A percentile compares a stretch with the other conserved stretches of the same genome.
Evolutionary conservation across 1,139 yeast genomes (phyloP).

Genomic region (Taiozyma sp.): DNA sequence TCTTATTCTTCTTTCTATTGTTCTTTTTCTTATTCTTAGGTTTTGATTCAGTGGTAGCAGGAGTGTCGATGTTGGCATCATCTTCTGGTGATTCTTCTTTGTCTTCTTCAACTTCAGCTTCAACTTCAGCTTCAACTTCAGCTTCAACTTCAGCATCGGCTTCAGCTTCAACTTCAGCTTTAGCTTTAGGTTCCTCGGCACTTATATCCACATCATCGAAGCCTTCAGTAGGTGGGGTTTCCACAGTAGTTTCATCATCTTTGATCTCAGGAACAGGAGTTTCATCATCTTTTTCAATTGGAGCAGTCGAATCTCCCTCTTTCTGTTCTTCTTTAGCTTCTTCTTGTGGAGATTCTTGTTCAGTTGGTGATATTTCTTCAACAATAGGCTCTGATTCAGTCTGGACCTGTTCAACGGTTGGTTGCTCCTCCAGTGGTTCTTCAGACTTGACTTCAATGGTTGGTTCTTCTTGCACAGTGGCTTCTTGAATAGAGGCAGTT

Average conservation of each 20-base stretch:
- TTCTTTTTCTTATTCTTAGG: constrained; percentile 27
- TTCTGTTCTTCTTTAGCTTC: neutral
- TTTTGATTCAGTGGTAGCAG: constrained; percentile 7
- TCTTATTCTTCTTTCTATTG: constrained; percentile 25
- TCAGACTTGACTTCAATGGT: neutral
- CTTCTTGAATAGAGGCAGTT: neutral
- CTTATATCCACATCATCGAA: constrained; percentile 2
- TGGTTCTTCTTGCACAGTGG: neutral
- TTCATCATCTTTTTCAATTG: constrained; percentile 1
- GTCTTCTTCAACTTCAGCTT: constrained; percentile 7
- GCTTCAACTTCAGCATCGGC: too few species aligned
- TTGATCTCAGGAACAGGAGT: neutral
- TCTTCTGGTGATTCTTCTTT: constrained; percentile 1
- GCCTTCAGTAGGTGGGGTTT: neutral
- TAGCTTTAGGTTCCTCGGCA: neutral
- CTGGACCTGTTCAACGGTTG: constrained; percentile 1
- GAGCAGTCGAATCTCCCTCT: neutral
- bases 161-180: neutral
- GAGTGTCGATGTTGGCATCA: neutral
- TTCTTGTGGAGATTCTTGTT: neutral
- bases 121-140: constrained; percentile 1
- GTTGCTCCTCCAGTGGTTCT: constrained; percentile 5
- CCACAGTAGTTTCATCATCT: constrained; percentile 3
- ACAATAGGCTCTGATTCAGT: neutral
- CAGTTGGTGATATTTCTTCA: neutral